Evolutionary conservation across 768 basidiomycete species (phyloP).

Genomic region (Mycena albidolilacea): DNA sequence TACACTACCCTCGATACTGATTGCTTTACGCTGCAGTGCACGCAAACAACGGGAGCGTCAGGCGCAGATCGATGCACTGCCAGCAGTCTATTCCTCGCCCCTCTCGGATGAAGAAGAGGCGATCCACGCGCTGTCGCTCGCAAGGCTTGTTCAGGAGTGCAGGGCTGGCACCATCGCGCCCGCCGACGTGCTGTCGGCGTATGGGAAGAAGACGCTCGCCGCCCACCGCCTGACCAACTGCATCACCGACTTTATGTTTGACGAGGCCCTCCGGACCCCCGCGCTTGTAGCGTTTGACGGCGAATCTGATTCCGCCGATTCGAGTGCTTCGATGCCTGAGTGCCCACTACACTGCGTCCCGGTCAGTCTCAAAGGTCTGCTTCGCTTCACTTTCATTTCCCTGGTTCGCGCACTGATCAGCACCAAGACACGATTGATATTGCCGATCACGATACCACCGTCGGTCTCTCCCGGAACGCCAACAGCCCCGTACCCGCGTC

Average conservation of each 20-base stretch:
- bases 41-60: slow-evolving; percentile 63
- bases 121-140: slow-evolving; percentile 64
- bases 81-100: slow-evolving; percentile 54
- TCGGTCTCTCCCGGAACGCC: slow-evolving; percentile 71
- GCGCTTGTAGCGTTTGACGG: slow-evolving; percentile 48
- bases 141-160: slow-evolving; percentile 62
- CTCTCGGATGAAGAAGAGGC: slow-evolving; percentile 62
- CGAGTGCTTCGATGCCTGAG: slow-evolving; percentile 30
- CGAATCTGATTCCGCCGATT: slow-evolving; percentile 47
- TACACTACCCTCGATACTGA: slow-evolving; percentile 11
- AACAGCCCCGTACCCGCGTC: slow-evolving; percentile 62
- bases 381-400: slow-evolving; percentile 28
- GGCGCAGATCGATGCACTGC: slow-evolving; percentile 58
- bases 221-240: slow-evolving; percentile 72
- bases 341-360: slow-evolving; percentile 73
- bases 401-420: slow-evolving; percentile 4
- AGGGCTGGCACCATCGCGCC: slow-evolving; percentile 58
- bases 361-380: slow-evolving; percentile 69
- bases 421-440: slow-evolving; percentile 58
- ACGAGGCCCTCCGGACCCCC: slow-evolving; percentile 32
- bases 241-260: slow-evolving; percentile 71
- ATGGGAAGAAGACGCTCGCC: slow-evolving; percentile 63
- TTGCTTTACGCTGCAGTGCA: slow-evolving; percentile 47
- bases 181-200: slow-evolving; percentile 57
- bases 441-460: slow-evolving; percentile 68